Evolutionary conservation across 169 alveolate genomes (phyloP), one percentile per base, ranked within the genome.

Genomic region (Cyclospora cayetanensis): DNA sequence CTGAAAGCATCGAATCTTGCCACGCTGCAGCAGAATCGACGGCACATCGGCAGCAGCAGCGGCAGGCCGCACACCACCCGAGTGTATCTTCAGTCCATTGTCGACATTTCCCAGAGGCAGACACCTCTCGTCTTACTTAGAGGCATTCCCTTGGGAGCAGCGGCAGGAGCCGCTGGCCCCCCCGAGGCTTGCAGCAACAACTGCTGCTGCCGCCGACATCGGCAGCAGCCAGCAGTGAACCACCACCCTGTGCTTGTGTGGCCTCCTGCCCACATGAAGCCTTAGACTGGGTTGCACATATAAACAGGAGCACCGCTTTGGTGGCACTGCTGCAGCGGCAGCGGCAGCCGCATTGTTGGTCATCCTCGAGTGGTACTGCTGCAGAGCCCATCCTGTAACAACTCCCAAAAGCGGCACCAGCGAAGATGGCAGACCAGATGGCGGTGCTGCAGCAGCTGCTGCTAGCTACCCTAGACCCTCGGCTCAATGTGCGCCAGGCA

Each of bases 361-460:
- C 60, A 11, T 9, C 60, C 18, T 9, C 60, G 25, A 18, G 60
- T 18, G 18, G 25, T 50, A 18, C 60, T 50, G 60, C 60, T 50
- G 60, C 60, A 11, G 60, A 9, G 66, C 52, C 12, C 1, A 55
- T 37, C 66, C 29, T 4, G 86, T 46, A 5, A 46, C 80, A 31
- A 7, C 46, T 25, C 50, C 52, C 4, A n/a, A 15, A 15, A 65
- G 86, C 50, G 83, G 29, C 72, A 22, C 53, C 76, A 68, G 63
- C 39, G n/a, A 35, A 53, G 60, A 63, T 63, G 91, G 82, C 91
- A 42, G 77, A 60, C 60, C 91, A 82, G n/a, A 65, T 89, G 82
- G 90, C 85, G 83, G 82, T 89, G 25, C 52, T 89, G 93, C 93
- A 89, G 90, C 93, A 89, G 65, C 52, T 89, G 90, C 93, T 89